Conservation (phyloP, 495 filamentous ascomycete species). For the Penicillium lividum region DNA sequence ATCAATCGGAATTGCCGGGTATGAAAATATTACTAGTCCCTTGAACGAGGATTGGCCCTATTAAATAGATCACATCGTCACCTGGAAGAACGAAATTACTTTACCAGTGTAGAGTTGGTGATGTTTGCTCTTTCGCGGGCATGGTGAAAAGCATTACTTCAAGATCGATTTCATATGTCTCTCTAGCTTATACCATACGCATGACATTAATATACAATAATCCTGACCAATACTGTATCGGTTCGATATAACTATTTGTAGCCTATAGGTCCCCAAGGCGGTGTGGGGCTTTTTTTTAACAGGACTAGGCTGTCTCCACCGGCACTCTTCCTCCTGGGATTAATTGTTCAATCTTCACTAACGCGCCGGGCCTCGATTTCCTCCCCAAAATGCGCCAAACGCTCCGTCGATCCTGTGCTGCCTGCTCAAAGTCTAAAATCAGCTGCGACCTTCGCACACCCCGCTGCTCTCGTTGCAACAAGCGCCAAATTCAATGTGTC, state of each 20-base stretch:
- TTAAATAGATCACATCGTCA: neutral
- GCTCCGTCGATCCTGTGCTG: conserved; percentile 51
- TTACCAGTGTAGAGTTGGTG: neutral
- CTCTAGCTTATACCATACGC: neutral
- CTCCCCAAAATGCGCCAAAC: conserved; percentile 43
- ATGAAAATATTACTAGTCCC: neutral
- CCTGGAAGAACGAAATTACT: neutral
- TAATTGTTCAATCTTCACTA: conserved; percentile 6
- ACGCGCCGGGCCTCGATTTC: conserved; percentile 1
- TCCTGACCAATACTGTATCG: neutral
- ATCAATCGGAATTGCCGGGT: conserved; percentile 1
- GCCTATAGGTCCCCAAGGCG: neutral
- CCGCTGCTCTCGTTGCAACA: conserved; percentile 50
- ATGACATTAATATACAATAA: neutral
- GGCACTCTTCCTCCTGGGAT: conserved; percentile 3
- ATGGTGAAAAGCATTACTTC: neutral
- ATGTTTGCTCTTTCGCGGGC: neutral
- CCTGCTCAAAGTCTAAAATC: conserved; percentile 51
- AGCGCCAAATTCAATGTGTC: conserved; percentile 41
- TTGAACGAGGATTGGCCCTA: neutral
- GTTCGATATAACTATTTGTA: conserved; percentile 1
- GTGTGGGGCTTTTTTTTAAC: neutral
- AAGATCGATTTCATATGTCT: neutral
- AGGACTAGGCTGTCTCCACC: conserved; percentile 3
- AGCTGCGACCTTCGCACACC: conserved; percentile 51